Evolutionary conservation across 306 rosid species (phyloP).

Genomic region (Quercus gilva): DNA sequence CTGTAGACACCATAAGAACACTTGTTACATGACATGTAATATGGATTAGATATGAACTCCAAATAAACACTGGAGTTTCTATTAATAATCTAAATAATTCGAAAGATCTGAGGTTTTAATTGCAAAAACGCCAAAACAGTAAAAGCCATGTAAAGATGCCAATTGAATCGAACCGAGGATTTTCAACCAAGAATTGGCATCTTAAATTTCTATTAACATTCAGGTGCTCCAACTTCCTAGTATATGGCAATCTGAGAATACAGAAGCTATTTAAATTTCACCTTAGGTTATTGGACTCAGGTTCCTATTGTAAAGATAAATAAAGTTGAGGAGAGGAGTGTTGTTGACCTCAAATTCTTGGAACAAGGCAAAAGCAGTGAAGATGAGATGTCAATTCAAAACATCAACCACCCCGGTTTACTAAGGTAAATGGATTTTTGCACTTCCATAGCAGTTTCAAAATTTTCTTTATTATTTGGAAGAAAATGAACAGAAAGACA

Average conservation of each 20-base stretch:
- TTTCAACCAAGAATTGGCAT: neutral
- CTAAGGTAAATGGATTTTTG: neutral
- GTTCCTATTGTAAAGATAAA: neutral
- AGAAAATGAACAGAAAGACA: constrained; percentile 62
- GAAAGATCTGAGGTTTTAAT: neutral
- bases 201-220: constrained; percentile 5
- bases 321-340: neutral
- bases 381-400: neutral
- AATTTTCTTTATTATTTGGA: neutral
- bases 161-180: constrained; percentile 2
- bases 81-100: neutral
- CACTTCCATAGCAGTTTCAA: neutral
- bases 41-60: neutral
- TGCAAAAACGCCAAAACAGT: neutral
- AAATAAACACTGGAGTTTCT: neutral
- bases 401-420: neutral
- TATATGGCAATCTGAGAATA: neutral
- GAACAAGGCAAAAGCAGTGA: neutral
- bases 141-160: constrained; percentile 2
- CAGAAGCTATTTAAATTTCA: neutral
- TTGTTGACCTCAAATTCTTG: neutral
- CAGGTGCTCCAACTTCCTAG: constrained; percentile 7
- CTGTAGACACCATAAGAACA: constrained; percentile 42
- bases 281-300: neutral
- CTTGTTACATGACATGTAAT: constrained; percentile 24